phyloP scores from a whole-genome alignment of 805 yeast species.

The Groenewaldozyma tartarivorans region DNA sequence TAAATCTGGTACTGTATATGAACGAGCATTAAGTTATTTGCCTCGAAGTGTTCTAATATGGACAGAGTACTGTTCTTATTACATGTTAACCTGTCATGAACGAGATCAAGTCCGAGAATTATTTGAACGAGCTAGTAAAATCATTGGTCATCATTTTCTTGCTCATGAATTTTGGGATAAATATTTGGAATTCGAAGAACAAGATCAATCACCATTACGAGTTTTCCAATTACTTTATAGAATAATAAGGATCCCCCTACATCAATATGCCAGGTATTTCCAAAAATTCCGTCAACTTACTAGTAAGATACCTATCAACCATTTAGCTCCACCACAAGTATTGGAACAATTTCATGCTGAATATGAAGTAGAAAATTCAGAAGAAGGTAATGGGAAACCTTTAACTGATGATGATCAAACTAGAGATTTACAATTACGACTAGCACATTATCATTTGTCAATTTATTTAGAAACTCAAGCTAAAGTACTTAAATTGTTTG shows the following conservation, averaged over 20 bases:
- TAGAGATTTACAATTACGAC: constrained; percentile 32
- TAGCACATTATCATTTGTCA: constrained; percentile 36
- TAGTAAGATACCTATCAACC: constrained; percentile 27
- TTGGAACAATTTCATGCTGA: constrained; percentile 26
- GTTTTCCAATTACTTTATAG: constrained; percentile 34
- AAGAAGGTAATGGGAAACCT: constrained; percentile 20
- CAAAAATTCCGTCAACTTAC: constrained; percentile 29
- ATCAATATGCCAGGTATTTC: constrained; percentile 76
- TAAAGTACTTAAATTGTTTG: constrained; percentile 56
- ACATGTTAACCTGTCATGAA: constrained; percentile 14
- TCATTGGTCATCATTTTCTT: constrained; percentile 62
- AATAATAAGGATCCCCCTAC: constrained; percentile 49
- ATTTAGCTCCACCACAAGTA: constrained; percentile 24
- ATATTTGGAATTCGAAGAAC: constrained; percentile 53
- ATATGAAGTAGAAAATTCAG: constrained; percentile 13
- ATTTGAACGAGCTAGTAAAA: constrained; percentile 40
- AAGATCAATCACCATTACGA: constrained; percentile 30
- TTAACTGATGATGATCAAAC: constrained; percentile 22
- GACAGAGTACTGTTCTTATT: constrained; percentile 30
- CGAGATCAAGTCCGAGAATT: constrained; percentile 13
- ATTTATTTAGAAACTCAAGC: constrained; percentile 41
- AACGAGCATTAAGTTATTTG: constrained; percentile 24
- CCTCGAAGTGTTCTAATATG: constrained; percentile 27
- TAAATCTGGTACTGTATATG: constrained; percentile 25
- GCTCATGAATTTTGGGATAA: constrained; percentile 81